Evolutionary conservation across 176 grass and related monocot genomes (phyloP), one percentile per base, ranked within the genome.

Genomic region (Aegilops speltoides): DNA sequence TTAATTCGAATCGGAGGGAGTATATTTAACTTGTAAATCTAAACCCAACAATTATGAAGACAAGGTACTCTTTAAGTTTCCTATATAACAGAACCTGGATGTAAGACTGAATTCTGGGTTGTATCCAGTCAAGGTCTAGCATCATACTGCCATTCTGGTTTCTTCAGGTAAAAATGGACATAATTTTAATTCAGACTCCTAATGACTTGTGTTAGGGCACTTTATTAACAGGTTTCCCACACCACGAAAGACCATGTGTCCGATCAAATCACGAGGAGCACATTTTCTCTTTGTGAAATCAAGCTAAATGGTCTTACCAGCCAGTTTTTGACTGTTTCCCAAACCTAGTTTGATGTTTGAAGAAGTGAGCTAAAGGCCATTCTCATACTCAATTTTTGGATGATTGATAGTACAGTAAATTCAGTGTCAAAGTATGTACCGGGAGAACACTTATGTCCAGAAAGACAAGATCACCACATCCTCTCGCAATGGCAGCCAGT

Each of bases 371-470:
- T 23, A 85, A 12, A 29, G 3, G 3, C 6, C 14, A 77, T 31
- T 54, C 60, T 24, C 26, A 19, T 73, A 73, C 14, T 56, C 6
- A 73, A 83, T 26, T 68, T 56, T 62, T 26, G 0, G 41, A 76
- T 23, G 20, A 23, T 50, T 24, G 62, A 50, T 34, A 22, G 31
- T 11, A 52, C 12, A 78, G 72, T 57, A n/a, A 74, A 73, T 83
- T 50, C 13, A 59, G 75, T 56, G 19, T 46, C 25, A 79, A 87
- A 84, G 63, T 60, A 23, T 57, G 59, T 84, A 98, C 96, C 93
- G 66, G 84, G 6, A 95, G 96, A 61, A 91, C 89, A 78, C 91
- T 92, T 80, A 98, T 90, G 77, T 95, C 91, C 74, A 98, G 86
- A 75, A 69, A 87, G 72, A 98, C 61, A 79, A 98, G 81, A 85